These are phyloP conservation scores for Quercus suber DNA, from an alignment of 306 rosid genomes.

Conservation along the genomic window DNA sequence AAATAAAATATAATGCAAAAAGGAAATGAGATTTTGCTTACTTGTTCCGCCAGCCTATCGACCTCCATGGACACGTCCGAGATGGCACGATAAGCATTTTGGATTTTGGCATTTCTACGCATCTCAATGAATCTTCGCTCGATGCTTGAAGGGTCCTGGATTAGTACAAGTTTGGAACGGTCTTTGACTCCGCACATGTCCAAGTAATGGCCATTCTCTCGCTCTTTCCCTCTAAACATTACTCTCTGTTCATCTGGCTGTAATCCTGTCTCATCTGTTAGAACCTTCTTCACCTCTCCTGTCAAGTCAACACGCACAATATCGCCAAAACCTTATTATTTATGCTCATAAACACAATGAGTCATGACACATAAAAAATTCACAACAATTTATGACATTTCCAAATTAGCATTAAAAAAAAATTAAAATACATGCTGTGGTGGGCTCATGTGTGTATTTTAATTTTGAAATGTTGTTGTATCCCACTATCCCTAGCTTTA, in stretches of 20 bases:
- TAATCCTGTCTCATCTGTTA: slow-evolving; percentile 57
- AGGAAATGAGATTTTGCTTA: slow-evolving; percentile 5
- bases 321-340: too few species aligned
- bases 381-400: too few species aligned
- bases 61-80: slow-evolving; percentile 40
- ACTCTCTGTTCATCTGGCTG: slow-evolving; percentile 55
- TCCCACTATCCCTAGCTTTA: too few species aligned
- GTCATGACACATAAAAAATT: too few species aligned
- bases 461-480: too few species aligned
- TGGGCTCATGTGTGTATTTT: too few species aligned
- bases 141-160: slow-evolving; percentile 71
- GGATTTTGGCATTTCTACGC: slow-evolving; percentile 55
- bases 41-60: slow-evolving; percentile 69
- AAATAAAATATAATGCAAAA: too few species aligned
- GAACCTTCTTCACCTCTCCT: slow-evolving; percentile 83
- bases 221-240: slow-evolving; percentile 57
- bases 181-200: slow-evolving; percentile 76
- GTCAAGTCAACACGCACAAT: background rate
- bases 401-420: rapidly evolving
- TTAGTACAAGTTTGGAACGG: slow-evolving; percentile 53
- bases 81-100: slow-evolving; percentile 56
- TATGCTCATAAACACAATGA: too few species aligned
- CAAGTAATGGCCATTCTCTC: slow-evolving; percentile 61
- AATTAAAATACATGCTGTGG: too few species aligned
- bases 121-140: slow-evolving; percentile 52